Evolutionary conservation across 257 asterid species (phyloP), one percentile per base, ranked within the genome.

Genomic region (Marsdenia floribunda): DNA sequence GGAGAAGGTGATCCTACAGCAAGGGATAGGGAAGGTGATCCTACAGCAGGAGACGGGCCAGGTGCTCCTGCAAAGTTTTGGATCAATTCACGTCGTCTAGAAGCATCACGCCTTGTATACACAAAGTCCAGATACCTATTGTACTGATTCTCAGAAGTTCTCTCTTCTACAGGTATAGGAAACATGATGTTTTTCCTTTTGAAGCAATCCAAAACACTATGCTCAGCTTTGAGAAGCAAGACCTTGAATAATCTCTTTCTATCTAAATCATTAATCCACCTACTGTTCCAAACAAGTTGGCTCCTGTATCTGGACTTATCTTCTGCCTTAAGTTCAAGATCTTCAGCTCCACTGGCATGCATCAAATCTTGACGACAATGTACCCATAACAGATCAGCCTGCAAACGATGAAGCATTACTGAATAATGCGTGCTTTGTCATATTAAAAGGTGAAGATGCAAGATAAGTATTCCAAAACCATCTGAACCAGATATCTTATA

Each of bases 361-460:
- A 79, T 68, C 80, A 91, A 81, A 80, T 91, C 95, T 52, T 73
- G 80, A 82, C 77, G 77, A 80, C 98, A 93, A 57, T 83, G 83
- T 42, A 73, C 72, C 86, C 79, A 80, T 75, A 90, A 63, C 63
- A 88, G 77, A 50, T 86, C 93, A 73, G 89, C 97, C 97, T 93
- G 96, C 87, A 87, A 44, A 75, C 47, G 68, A 72, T 66, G 84
- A 76, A 82, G 37, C 72, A 63, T 53, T 54, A 81, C 77, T 76
- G 73, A 73, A 81, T 78, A 74, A 67, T 47, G 21, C 26, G 52
- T 53, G 73, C 60, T 73, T 79, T n/a, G 61, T 61, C 64, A 73
- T 63, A 52, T 66, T 35, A 69, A 74, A 69, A 74, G 49, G 73
- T 52, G 68, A 46, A 68, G 22, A 40, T 3, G 59, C 70, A 50